These are phyloP conservation scores for Stentor roeselii DNA, from an alignment of 73 alveolate species.

Conservation along the genomic window DNA sequence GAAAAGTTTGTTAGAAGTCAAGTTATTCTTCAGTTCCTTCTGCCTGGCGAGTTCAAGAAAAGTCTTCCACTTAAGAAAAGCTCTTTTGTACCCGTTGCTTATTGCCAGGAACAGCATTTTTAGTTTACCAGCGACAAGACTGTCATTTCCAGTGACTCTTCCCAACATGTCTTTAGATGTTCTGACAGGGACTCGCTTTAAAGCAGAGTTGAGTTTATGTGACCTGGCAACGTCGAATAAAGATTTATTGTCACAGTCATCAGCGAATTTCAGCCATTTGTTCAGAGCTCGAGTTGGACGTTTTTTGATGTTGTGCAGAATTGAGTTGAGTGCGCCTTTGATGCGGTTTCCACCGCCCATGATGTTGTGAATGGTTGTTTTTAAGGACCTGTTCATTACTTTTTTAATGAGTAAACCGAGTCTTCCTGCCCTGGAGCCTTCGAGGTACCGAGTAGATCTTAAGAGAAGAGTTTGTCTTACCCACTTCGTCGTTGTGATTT, in stretches of 20 bases:
- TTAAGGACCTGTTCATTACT: neutral
- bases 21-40: neutral
- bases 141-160: neutral
- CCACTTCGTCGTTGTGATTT: neutral
- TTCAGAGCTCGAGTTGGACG: neutral
- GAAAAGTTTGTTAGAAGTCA: neutral
- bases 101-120: neutral
- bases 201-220: neutral
- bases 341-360: neutral
- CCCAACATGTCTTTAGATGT: constrained; percentile 11
- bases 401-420: neutral
- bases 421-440: neutral
- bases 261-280: neutral
- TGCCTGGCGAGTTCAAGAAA: neutral
- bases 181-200: neutral
- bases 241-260: neutral
- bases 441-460: neutral
- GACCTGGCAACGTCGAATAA: neutral
- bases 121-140: neutral
- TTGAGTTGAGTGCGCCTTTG: neutral
- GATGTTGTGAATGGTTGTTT: neutral
- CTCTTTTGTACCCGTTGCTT: neutral
- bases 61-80: neutral
- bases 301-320: neutral
- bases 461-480: neutral